A percentile compares a stretch with the other conserved stretches of the same genome.
Evolutionary conservation across 2,329 filamentous ascomycete genomes (phyloP).

Genomic region (Colletotrichum limetticola): DNA sequence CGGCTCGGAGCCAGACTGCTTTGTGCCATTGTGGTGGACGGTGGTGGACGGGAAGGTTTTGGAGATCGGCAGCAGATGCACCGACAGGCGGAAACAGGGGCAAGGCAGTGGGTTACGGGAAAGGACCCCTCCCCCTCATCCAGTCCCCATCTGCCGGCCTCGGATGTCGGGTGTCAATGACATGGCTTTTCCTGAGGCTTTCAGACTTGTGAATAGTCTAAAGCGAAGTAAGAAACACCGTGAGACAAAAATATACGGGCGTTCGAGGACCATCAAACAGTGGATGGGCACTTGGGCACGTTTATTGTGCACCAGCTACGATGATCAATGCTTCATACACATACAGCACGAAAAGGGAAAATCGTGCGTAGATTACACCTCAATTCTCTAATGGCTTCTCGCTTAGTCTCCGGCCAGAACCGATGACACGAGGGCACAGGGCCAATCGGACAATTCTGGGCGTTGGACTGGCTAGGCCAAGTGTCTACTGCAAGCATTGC

Average conservation of each 20-base stretch:
- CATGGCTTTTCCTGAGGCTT: background rate
- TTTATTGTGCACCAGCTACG: too few relatives aligned
- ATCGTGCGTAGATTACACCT: too few relatives aligned
- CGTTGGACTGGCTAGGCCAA: background rate
- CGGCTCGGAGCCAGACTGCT: background rate
- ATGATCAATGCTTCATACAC: too few relatives aligned
- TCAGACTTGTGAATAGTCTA: too few relatives aligned
- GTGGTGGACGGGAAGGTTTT: conserved; percentile 15
- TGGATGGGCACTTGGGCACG: too few relatives aligned
- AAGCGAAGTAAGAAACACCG: background rate
- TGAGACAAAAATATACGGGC: background rate
- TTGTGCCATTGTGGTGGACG: background rate
- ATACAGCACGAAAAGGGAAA: too few relatives aligned
- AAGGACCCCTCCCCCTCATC: background rate
- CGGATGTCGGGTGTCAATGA: background rate
- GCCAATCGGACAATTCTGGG: conserved; percentile 5
- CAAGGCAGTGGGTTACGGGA: background rate
- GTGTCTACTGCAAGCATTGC: background rate
- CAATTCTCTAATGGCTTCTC: background rate
- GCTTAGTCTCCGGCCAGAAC: background rate
- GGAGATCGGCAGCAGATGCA: conserved; percentile 31
- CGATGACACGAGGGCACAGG: background rate
- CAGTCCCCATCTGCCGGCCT: conserved; percentile 1
- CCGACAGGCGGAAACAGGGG: conserved; percentile 23
- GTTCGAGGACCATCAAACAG: too few relatives aligned